These are phyloP conservation scores for Canna indica DNA, from an alignment of 176 grass and related monocot genomes.

Conservation along the genomic window DNA sequence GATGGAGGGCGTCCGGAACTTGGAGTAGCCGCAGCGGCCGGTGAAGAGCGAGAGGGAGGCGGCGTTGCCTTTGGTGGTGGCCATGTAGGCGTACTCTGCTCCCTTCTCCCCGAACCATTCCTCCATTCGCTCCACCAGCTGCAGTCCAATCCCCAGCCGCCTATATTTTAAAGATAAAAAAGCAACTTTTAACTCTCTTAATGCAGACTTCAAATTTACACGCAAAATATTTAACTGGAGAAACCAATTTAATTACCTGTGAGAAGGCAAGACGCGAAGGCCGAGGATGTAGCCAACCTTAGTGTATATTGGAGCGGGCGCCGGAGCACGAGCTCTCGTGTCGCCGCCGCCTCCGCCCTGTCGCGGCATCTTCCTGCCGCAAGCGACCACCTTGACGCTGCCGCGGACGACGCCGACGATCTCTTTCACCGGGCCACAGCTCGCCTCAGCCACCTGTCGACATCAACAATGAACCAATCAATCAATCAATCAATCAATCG, in stretches of 20 bases:
- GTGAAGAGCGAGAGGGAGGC: constrained; percentile 76
- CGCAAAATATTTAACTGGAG: too few relatives aligned
- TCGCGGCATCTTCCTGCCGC: constrained; percentile 27
- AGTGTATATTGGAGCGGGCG: constrained; percentile 16
- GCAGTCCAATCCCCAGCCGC: constrained; percentile 56
- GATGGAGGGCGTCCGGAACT: constrained; percentile 85
- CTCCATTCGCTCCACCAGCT: constrained; percentile 46
- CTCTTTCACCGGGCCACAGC: constrained; percentile 15
- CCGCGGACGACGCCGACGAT: constrained; percentile 79
- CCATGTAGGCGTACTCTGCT: constrained; percentile 90
- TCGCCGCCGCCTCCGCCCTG: not conserved
- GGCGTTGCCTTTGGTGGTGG: constrained; percentile 64
- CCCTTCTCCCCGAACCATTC: constrained; percentile 48
- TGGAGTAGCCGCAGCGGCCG: constrained; percentile 60
- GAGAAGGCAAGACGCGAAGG: constrained; percentile 49
- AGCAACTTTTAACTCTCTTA: not conserved
- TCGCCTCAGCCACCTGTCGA: constrained; percentile 70
- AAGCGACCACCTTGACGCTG: constrained; percentile 65
- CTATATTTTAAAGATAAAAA: constrained; percentile 12
- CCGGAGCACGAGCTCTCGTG: not conserved
- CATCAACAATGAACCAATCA: not conserved
- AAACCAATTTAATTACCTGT: constrained; percentile 27
- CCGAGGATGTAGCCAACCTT: constrained; percentile 64
- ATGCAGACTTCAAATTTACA: not conserved
- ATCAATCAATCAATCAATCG: constrained; percentile 10